Evolutionary conservation across 257 asterid genomes (phyloP).

Genomic region (Solanum neorickii): DNA sequence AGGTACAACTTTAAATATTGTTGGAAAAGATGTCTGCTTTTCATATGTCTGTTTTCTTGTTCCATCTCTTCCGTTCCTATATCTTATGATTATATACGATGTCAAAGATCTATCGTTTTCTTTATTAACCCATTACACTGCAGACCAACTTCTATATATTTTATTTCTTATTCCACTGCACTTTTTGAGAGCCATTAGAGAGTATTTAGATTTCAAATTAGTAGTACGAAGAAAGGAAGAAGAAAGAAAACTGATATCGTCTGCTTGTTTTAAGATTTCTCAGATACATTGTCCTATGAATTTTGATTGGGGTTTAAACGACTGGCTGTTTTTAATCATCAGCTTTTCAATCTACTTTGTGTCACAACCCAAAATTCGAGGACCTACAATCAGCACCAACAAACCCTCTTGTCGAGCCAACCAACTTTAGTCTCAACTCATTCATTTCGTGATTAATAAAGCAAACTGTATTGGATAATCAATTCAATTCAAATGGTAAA

Average conservation of each 20-base stretch:
- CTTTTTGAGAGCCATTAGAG: background rate
- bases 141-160: background rate
- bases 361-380: background rate
- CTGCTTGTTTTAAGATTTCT: background rate
- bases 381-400: background rate
- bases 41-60: background rate
- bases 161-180: background rate
- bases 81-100: background rate
- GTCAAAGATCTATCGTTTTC: background rate
- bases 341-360: background rate
- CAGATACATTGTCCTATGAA: background rate
- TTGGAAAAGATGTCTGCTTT: background rate
- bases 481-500: background rate
- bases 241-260: background rate
- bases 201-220: background rate
- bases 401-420: background rate
- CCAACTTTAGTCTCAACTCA: background rate
- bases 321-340: background rate
- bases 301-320: background rate
- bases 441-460: background rate
- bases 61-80: background rate
- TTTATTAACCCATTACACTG: background rate
- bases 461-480: background rate
- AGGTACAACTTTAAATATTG: conserved; percentile 34
- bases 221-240: background rate